Conservation (phyloP, 2,329 filamentous ascomycete genomes). For the Pseudogymnoascus verrucosus region DNA sequence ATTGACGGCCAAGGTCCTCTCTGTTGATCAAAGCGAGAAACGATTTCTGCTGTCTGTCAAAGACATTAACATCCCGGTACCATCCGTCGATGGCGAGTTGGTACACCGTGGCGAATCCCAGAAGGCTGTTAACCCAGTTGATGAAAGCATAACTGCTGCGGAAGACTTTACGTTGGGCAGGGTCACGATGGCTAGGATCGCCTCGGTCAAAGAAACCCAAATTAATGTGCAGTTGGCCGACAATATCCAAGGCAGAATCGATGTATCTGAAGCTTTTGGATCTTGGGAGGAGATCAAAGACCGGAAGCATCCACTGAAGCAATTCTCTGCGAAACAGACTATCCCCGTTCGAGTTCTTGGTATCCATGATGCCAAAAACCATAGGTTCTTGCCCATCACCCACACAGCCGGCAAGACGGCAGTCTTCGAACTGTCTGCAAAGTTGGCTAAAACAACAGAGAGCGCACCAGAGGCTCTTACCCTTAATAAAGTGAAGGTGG, state of each 20-base stretch:
- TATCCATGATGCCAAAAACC: conserved; percentile 81
- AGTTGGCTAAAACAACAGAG: conserved; percentile 49
- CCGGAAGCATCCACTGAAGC: conserved; percentile 68
- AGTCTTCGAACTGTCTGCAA: conserved; percentile 81
- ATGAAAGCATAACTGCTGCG: conserved; percentile 54
- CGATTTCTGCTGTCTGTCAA: conserved; percentile 60
- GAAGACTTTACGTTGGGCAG: conserved; percentile 68
- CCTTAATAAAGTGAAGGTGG: conserved; percentile 64
- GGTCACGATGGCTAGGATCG: conserved; percentile 66
- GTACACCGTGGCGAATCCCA: conserved; percentile 29
- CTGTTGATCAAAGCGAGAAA: conserved; percentile 60
- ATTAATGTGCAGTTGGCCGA: conserved; percentile 84
- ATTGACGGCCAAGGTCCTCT: conserved; percentile 62
- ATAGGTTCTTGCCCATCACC: conserved; percentile 84
- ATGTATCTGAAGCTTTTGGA: conserved; percentile 85
- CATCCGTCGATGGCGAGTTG: conserved; percentile 21
- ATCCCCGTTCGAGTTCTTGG: conserved; percentile 73
- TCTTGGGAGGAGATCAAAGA: conserved; percentile 79
- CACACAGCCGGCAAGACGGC: conserved; percentile 71
- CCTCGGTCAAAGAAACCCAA: conserved; percentile 84
- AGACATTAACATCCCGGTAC: conserved; percentile 32
- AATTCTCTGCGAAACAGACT: conserved; percentile 63
- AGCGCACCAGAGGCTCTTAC: conserved; percentile 55
- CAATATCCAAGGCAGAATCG: conserved; percentile 84
- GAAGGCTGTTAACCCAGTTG: conserved; percentile 52